Percentiles rank a stretch among this genome's conserved stretches.
Conservation (phyloP, 2,329 filamentous ascomycete species). For the Epichloe glyceriae region DNA sequence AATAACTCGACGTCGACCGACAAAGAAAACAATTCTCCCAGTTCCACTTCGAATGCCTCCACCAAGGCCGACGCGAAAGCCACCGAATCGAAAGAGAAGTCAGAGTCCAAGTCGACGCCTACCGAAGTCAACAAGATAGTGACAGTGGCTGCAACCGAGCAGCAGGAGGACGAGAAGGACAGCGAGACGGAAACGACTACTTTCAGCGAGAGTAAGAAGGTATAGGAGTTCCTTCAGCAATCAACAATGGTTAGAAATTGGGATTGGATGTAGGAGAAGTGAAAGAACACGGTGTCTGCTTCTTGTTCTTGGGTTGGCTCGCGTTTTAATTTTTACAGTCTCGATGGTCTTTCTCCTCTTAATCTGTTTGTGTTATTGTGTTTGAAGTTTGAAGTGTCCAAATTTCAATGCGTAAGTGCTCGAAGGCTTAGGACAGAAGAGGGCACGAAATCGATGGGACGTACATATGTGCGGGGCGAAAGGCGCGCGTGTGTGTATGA, state of each 20-base stretch:
- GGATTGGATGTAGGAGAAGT: background rate
- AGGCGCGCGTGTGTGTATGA: background rate
- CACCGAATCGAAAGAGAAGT: constrained; percentile 7
- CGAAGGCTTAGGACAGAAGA: background rate
- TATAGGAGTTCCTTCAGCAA: constrained; percentile 19
- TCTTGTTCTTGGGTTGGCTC: constrained; percentile 2
- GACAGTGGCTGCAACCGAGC: constrained; percentile 1
- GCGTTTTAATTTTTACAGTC: constrained; percentile 3
- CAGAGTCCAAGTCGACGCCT: constrained; percentile 8
- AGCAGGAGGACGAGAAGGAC: constrained; percentile 14
- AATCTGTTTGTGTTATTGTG: background rate
- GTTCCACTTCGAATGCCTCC: constrained; percentile 6
- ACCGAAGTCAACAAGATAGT: background rate
- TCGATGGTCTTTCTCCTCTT: background rate
- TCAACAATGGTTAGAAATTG: constrained; percentile 1
- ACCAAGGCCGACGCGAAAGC: constrained; percentile 10
- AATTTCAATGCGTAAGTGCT: background rate
- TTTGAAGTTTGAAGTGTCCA: background rate
- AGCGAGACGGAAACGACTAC: constrained; percentile 13
- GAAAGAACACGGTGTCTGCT: background rate
- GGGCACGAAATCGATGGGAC: background rate
- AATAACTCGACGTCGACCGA: constrained; percentile 17
- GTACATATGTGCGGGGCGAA: background rate
- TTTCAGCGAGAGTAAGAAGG: constrained; percentile 22
- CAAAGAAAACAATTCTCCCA: constrained; percentile 5